Base-by-base conservation (phyloP, 352 stramenopile species). In the Globisporangium apiculatum region DNA sequence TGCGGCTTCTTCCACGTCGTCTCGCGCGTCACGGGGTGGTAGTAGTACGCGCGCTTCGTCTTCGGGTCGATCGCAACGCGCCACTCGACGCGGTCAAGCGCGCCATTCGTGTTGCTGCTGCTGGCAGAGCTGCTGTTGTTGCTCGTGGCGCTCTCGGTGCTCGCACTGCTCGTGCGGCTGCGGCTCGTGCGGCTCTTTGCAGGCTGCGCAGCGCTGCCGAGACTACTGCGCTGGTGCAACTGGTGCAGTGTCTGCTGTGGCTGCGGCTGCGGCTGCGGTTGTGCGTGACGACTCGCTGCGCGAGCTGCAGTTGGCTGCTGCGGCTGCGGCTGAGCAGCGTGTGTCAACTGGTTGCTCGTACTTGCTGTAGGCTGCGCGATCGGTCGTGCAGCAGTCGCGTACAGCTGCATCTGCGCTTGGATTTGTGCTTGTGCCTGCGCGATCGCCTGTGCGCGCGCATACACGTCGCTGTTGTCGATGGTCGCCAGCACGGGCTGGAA, bases 1-100 rank as follows among this genome's bases (percentile, higher is more conserved):
- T 69, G 60, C 11, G 96, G 97, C 53, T 98, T 99, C 53, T 97
- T 97, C 97, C 97, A 99, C 58, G 96, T 96, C 41, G 97, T 98
- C 73, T 98, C 86, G n/a, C 95, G 80, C 0, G 96, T 98, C 15
- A 94, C 58, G 1, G 83, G 75, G 70, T 99, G 93, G 73, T 98
- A 99, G 66, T 98, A 99, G 81, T 99, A 99, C n/a, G 86, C 89
- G 35, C 89, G 83, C 59, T 95, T 91, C 17, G 83, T 90, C 63
- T 89, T 87, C 15, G 84, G 84, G 56, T 91, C 83, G 1, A 91
- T 40, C 6, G 84, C 84, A 43, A 94, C 79, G 57, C 80, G 78
- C 84, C 84, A 94, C 50, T 84, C 79, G 47, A 87, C 69, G 7
- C 7, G 40, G 11, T 31, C 24, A 31, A 31, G 38, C 57, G 57